Percentiles rank a stretch among this genome's conserved stretches.
Conservation (phyloP, 768 basidiomycete genomes). For the Boletellus ananas region DNA sequence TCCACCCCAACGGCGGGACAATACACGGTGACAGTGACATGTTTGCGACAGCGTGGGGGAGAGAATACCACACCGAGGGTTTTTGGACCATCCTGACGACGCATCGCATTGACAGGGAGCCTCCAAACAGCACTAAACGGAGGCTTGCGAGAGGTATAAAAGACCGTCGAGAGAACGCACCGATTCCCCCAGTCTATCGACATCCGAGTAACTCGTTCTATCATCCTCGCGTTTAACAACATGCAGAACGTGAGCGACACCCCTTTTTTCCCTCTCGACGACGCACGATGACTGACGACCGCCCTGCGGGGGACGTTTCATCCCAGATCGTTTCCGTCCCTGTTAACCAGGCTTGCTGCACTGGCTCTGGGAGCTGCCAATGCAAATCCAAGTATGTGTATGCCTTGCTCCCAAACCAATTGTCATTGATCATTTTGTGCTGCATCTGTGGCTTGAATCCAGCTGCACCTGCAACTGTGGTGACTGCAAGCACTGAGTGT, state of each 20-base stretch:
- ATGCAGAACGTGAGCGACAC: conserved; percentile 17
- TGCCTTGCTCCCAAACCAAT: not conserved
- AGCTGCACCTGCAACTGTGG: not conserved
- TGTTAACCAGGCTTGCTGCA: conserved; percentile 5
- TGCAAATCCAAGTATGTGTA: not conserved
- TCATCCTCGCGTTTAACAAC: not conserved
- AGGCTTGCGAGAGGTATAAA: not conserved
- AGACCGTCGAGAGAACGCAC: not conserved
- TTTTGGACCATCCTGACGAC: too few species aligned
- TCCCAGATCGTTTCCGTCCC: conserved; percentile 2
- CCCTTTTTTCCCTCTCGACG: not conserved
- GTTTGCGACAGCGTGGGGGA: too few species aligned
- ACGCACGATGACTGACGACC: not conserved
- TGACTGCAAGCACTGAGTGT: not conserved
- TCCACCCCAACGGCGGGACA: too few species aligned
- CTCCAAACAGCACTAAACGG: not conserved
- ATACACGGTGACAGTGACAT: too few species aligned
- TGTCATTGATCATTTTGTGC: not conserved
- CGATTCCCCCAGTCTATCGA: not conserved
- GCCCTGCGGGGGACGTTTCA: not conserved
- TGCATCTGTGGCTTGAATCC: too few species aligned
- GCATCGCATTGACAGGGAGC: not conserved
- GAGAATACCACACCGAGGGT: not conserved
- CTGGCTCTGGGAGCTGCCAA: not conserved
- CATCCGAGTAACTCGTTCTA: conserved; percentile 1